These are phyloP conservation scores for Orychophragmus violaceus DNA, from an alignment of 345 rosid genomes.

Conservation along the genomic window DNA sequence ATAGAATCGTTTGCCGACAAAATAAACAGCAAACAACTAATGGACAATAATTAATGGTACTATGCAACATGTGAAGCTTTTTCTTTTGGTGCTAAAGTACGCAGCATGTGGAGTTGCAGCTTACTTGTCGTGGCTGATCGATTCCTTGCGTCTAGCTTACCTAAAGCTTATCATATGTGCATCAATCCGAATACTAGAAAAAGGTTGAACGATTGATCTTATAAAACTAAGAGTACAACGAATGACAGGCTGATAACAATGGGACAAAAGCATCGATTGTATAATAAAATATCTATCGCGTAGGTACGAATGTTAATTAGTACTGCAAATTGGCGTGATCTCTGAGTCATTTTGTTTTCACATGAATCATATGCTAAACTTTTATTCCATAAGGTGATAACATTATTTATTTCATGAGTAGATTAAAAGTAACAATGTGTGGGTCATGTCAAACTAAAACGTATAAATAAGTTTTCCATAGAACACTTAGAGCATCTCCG, in stretches of 20 bases:
- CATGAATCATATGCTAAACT: conserved; percentile 4
- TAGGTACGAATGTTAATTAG: background rate
- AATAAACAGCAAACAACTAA: background rate
- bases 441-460: background rate
- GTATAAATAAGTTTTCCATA: background rate
- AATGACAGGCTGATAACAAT: background rate
- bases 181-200: background rate
- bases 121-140: background rate
- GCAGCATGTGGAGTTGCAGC: background rate
- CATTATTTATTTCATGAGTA: background rate
- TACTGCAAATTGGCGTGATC: background rate
- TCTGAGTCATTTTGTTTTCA: background rate
- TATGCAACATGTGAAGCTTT: background rate
- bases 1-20: background rate
- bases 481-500: no score
- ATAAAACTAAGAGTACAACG: background rate
- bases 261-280: background rate
- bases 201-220: background rate
- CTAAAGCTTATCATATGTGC: background rate
- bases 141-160: background rate
- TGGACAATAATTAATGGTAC: no score
- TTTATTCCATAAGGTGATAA: background rate
- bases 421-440: background rate
- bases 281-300: background rate
- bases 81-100: background rate